phyloP scores from a whole-genome alignment of 176 grass and related monocot species.

The Hsuehochloa calcarea region DNA sequence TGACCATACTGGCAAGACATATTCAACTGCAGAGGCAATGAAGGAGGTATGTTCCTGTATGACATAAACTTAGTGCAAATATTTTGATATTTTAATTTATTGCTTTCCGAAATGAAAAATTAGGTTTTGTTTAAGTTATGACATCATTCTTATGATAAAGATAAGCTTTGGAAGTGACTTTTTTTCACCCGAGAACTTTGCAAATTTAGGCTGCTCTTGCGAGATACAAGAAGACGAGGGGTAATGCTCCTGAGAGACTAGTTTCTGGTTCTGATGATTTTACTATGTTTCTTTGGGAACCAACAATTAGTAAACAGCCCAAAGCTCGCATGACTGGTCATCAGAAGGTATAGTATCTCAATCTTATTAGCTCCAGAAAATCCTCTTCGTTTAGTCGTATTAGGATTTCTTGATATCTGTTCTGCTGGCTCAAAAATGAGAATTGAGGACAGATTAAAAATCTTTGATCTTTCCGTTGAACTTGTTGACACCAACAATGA shows the following conservation, averaged over 20 bases:
- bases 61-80: not conserved
- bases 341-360: slow-evolving; percentile 68
- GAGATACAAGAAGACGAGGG: slow-evolving; percentile 87
- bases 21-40: slow-evolving; percentile 83
- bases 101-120: not conserved
- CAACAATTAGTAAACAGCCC: slow-evolving; percentile 64
- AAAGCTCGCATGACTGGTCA: slow-evolving; percentile 96
- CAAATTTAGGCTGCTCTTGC: slow-evolving; percentile 65
- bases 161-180: not conserved
- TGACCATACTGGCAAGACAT: slow-evolving; percentile 88
- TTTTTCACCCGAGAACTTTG: not conserved
- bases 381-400: not conserved
- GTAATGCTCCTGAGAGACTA: slow-evolving; percentile 83
- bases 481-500: not conserved
- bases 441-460: not conserved
- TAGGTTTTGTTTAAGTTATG: slow-evolving; percentile 4
- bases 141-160: not conserved
- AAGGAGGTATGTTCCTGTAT: slow-evolving; percentile 56
- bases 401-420: not conserved
- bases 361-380: not conserved
- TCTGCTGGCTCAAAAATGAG: not conserved
- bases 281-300: slow-evolving; percentile 97
- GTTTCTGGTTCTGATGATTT: slow-evolving; percentile 99
- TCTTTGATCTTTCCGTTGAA: not conserved
- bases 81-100: not conserved